Evolutionary conservation across 768 basidiomycete species (phyloP).

Genomic region (Tylopilus rubrobrunneus): DNA sequence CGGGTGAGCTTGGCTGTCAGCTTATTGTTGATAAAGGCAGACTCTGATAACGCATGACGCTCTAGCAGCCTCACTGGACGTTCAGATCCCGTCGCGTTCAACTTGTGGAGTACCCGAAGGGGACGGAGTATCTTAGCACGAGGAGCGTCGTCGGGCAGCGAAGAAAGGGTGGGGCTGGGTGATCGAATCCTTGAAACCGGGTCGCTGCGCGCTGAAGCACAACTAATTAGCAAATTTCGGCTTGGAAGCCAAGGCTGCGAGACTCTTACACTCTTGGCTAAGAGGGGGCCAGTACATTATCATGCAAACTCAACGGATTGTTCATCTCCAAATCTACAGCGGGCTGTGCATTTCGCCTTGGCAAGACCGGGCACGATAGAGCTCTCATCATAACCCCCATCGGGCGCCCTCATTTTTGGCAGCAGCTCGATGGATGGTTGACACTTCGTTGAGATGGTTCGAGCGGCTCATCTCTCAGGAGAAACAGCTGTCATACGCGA

Average conservation of each 20-base stretch:
- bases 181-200: slow-evolving; percentile 51
- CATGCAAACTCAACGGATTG: slow-evolving; percentile 78
- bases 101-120: slow-evolving; percentile 78
- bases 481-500: slow-evolving; percentile 53
- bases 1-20: slow-evolving; percentile 96
- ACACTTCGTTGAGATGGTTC: slow-evolving; percentile 40
- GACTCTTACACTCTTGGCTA: slow-evolving; percentile 51
- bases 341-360: slow-evolving; percentile 28
- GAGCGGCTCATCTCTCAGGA: slow-evolving; percentile 63
- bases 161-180: slow-evolving; percentile 67
- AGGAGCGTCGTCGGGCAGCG: slow-evolving; percentile 77
- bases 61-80: slow-evolving; percentile 45
- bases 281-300: slow-evolving; percentile 77
- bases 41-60: slow-evolving; percentile 64
- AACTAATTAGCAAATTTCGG: slow-evolving; percentile 15
- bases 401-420: slow-evolving; percentile 76
- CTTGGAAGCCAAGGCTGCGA: not conserved
- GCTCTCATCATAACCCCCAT: slow-evolving; percentile 77
- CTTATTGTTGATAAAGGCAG: slow-evolving; percentile 96
- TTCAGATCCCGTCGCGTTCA: slow-evolving; percentile 74
- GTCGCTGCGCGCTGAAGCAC: slow-evolving; percentile 30
- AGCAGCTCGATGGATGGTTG: slow-evolving; percentile 39
- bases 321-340: slow-evolving; percentile 58
- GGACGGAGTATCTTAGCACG: slow-evolving; percentile 90
- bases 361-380: slow-evolving; percentile 52